phyloP scores from a whole-genome alignment of 495 filamentous ascomycete species.

The Thermothielavioides terrestris region DNA sequence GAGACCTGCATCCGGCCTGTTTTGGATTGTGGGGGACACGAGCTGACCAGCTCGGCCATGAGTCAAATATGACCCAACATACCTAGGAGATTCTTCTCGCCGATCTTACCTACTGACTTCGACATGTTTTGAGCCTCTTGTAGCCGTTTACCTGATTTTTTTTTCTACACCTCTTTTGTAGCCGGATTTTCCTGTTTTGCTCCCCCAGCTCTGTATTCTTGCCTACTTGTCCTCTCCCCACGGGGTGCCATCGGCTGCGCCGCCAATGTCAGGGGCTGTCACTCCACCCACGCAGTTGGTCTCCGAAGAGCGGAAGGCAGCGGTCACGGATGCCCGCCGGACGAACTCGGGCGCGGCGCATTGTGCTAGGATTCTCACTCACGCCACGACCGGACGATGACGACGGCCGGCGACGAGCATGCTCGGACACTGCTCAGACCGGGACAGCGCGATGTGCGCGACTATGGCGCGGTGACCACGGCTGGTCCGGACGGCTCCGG shows the following conservation, averaged over 20 bases:
- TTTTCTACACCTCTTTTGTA: background rate
- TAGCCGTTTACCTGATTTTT: background rate
- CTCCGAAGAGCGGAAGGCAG: background rate
- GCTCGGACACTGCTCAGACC: slow-evolving; percentile 4
- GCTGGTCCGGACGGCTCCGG: background rate
- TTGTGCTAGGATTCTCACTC: too few species aligned
- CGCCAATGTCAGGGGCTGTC: too few species aligned
- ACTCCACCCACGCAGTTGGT: background rate
- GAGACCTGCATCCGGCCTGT: slow-evolving; percentile 2
- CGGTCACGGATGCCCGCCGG: background rate
- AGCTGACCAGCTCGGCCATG: background rate
- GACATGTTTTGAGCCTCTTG: background rate
- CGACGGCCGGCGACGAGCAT: background rate
- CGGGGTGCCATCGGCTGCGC: too few species aligned
- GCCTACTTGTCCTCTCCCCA: too few species aligned
- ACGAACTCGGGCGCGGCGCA: background rate
- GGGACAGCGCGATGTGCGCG: background rate
- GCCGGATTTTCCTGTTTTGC: background rate
- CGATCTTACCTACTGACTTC: background rate
- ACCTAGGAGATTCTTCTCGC: background rate
- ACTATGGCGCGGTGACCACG: background rate
- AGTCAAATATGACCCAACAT: slow-evolving; percentile 1
- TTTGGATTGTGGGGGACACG: background rate
- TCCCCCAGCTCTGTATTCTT: too few species aligned
- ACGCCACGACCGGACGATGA: slow-evolving; percentile 4